These are phyloP conservation scores for Metschnikowia aberdeeniae DNA, from an alignment of 805 yeast species.

Conservation along the genomic window DNA sequence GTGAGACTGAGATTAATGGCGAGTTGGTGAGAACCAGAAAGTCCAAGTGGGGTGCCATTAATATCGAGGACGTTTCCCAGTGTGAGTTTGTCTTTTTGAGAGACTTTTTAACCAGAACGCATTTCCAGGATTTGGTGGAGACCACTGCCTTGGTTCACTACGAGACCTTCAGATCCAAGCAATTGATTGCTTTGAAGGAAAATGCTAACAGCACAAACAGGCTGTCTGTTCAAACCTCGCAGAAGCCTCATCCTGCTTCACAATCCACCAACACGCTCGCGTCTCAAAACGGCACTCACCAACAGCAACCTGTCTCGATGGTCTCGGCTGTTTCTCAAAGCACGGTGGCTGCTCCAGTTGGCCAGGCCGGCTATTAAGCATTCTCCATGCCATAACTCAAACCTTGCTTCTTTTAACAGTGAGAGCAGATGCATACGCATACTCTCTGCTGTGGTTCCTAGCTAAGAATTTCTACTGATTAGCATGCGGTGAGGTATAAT, in stretches of 20 bases:
- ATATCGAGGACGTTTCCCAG: slow-evolving; percentile 90
- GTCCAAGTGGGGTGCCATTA: slow-evolving; percentile 90
- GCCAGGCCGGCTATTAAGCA: slow-evolving; percentile 1
- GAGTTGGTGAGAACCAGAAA: slow-evolving; percentile 83
- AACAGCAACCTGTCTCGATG: slow-evolving; percentile 14
- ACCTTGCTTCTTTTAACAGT: slow-evolving; percentile 2
- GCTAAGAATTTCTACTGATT: not conserved
- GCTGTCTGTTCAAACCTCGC: slow-evolving; percentile 22
- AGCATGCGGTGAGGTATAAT: not conserved
- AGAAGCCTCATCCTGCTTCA: slow-evolving; percentile 3
- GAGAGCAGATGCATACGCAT: not conserved
- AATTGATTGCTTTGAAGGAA: slow-evolving; percentile 89
- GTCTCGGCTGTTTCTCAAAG: slow-evolving; percentile 17
- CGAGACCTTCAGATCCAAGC: slow-evolving; percentile 90
- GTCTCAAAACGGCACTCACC: slow-evolving; percentile 3
- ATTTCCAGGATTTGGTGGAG: slow-evolving; percentile 92
- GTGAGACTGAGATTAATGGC: slow-evolving; percentile 70
- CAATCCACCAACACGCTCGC: slow-evolving; percentile 8
- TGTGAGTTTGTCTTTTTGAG: slow-evolving; percentile 94
- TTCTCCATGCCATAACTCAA: not conserved
- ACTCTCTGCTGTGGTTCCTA: slow-evolving; percentile 1
- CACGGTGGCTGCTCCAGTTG: slow-evolving; percentile 12
- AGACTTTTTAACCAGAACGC: slow-evolving; percentile 92
- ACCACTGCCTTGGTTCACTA: slow-evolving; percentile 84
- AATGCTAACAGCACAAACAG: slow-evolving; percentile 56